A percentile compares a stretch with the other conserved stretches of the same genome.
Evolutionary conservation across 2,329 filamentous ascomycete genomes (phyloP).

Genomic region (Chlorencoelia australis): DNA sequence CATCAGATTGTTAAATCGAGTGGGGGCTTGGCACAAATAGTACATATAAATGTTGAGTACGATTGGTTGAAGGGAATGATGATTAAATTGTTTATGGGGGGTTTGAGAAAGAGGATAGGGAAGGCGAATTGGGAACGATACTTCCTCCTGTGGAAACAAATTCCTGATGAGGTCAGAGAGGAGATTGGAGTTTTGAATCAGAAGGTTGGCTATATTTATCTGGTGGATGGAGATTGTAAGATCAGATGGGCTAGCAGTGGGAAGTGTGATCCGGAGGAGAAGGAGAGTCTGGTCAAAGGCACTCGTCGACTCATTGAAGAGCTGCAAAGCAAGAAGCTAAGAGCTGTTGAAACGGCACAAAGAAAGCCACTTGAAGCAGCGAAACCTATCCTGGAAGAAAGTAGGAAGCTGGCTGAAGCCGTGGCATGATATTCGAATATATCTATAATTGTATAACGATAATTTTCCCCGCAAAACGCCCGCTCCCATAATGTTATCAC

Average conservation of each 20-base stretch:
- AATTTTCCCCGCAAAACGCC: conserved; percentile 1
- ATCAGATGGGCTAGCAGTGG: conserved; percentile 93
- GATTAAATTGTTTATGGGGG: conserved; percentile 45
- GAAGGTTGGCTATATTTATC: conserved; percentile 79
- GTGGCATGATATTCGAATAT: conserved; percentile 20
- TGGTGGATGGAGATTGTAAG: conserved; percentile 77
- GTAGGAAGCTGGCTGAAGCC: conserved; percentile 4
- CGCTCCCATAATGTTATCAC: conserved; percentile 6
- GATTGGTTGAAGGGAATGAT: conserved; percentile 58
- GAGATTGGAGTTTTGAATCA: conserved; percentile 67
- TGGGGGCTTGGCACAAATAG: conserved; percentile 53
- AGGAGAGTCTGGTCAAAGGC: conserved; percentile 54
- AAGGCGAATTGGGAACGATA: conserved; percentile 48
- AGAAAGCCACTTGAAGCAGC: conserved; percentile 7
- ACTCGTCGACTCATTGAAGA: conserved; percentile 54
- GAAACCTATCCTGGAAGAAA: conserved; percentile 5
- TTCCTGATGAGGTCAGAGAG: conserved; percentile 52
- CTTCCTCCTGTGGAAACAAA: conserved; percentile 47
- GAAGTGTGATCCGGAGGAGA: conserved; percentile 53
- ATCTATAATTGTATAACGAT: conserved; percentile 25
- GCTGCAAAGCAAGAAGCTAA: conserved; percentile 24
- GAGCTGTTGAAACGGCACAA: conserved; percentile 1
- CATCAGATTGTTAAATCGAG: conserved; percentile 47
- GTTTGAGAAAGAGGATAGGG: conserved; percentile 39
- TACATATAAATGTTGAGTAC: conserved; percentile 85